phyloP scores from a whole-genome alignment of 805 yeast genomes.

The Hanseniaspora mollemarum region DNA sequence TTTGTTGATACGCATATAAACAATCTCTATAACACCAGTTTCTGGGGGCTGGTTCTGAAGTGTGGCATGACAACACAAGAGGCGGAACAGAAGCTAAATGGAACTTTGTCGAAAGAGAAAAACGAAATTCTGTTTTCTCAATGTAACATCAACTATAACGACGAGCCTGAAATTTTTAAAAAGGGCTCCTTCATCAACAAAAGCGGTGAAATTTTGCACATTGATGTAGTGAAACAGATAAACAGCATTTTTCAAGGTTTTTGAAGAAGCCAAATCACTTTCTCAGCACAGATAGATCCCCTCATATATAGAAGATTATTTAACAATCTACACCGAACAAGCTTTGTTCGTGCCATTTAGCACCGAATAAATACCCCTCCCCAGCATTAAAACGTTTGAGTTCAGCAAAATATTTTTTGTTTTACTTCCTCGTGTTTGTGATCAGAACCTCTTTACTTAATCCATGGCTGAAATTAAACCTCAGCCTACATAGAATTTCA shows the following conservation, averaged over 20 bases:
- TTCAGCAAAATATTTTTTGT: too few relatives aligned
- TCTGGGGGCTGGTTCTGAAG: conserved; percentile 69
- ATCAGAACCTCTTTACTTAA: too few relatives aligned
- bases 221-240: conserved; percentile 32
- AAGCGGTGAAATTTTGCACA: conserved; percentile 38
- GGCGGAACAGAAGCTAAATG: conserved; percentile 65
- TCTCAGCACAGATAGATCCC: too few relatives aligned
- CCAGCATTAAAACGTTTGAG: too few relatives aligned
- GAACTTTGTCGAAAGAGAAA: conserved; percentile 74
- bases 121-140: conserved; percentile 72
- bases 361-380: too few relatives aligned
- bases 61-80: conserved; percentile 65
- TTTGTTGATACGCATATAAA: conserved; percentile 95
- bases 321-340: neutral
- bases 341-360: too few relatives aligned
- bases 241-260: conserved; percentile 31
- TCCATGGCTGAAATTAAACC: too few relatives aligned
- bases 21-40: conserved; percentile 82
- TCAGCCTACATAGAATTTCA: too few relatives aligned
- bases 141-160: conserved; percentile 79
- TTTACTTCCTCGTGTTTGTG: too few relatives aligned
- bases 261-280: conserved; percentile 6
- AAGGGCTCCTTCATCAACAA: conserved; percentile 58
- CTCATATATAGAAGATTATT: too few relatives aligned
- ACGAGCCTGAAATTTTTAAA: conserved; percentile 76